A percentile compares a stretch with the other conserved stretches of the same genome.
Conservation (phyloP, 2,329 filamentous ascomycete species). For the Diaporthe sp. region DNA sequence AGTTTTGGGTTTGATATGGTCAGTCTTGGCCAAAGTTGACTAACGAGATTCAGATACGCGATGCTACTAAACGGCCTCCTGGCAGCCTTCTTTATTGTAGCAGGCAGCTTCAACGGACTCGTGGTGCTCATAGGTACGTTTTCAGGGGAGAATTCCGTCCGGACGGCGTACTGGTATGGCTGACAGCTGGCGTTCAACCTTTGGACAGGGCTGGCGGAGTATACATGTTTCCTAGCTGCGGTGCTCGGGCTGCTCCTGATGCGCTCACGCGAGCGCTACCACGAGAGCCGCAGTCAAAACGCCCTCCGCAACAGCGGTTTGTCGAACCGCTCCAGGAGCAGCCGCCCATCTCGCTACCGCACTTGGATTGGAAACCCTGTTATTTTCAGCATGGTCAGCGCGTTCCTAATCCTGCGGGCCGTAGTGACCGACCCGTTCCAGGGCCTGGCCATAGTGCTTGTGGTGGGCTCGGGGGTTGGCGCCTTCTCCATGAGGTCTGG, state of each 20-base stretch:
- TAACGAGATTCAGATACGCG: background rate
- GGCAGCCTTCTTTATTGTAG: conserved; percentile 18
- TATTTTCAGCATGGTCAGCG: conserved; percentile 45
- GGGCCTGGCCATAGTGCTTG: conserved; percentile 46
- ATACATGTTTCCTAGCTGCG: conserved; percentile 44
- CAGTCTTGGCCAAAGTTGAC: background rate
- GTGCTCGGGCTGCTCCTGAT: conserved; percentile 45
- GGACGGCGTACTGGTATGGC: background rate
- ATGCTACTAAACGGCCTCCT: conserved; percentile 36
- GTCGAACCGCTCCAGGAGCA: conserved; percentile 9
- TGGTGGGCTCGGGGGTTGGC: conserved; percentile 45
- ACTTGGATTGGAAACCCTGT: conserved; percentile 45
- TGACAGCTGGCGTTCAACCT: background rate
- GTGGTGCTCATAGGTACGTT: conserved; percentile 8
- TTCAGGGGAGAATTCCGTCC: background rate
- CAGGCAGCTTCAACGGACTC: conserved; percentile 5
- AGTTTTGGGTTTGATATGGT: background rate
- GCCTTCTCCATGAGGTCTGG: conserved; percentile 44
- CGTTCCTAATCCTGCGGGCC: conserved; percentile 46
- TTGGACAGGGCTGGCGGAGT: conserved; percentile 44
- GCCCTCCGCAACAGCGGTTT: background rate
- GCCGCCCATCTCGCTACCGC: conserved; percentile 38
- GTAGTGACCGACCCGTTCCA: conserved; percentile 46
- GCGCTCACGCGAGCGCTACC: conserved; percentile 40
- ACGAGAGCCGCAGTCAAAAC: conserved; percentile 20